Percentiles rank a stretch among this genome's conserved stretches.
Conservation (phyloP, 1,284 basidiomycete genomes). For the Melampsora abietis-canadensis region DNA sequence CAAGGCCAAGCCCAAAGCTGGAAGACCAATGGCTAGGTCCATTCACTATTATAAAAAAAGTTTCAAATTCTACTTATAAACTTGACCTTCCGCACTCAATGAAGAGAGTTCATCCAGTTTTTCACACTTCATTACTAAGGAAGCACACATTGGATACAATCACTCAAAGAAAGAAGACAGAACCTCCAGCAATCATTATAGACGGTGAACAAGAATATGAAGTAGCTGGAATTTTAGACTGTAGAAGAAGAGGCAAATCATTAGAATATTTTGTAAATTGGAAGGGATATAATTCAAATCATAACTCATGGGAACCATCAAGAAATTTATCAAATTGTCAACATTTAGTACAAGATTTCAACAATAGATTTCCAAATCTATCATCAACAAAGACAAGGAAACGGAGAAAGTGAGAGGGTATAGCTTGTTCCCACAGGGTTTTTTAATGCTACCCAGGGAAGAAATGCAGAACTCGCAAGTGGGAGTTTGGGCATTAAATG, state of each 20-base stretch:
- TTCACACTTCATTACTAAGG: constrained; percentile 1
- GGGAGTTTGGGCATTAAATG: too few species aligned
- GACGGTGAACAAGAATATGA: background rate
- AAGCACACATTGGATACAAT: background rate
- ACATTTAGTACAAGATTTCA: background rate
- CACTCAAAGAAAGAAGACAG: background rate
- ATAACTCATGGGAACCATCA: background rate
- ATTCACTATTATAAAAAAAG: background rate
- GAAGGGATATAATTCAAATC: background rate
- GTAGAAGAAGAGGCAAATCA: background rate
- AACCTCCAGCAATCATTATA: constrained; percentile 1
- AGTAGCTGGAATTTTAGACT: background rate
- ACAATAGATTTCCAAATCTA: background rate
- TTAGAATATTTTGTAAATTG: background rate
- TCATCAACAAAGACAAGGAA: background rate
- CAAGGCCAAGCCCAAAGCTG: background rate
- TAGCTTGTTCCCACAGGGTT: background rate
- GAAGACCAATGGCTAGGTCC: background rate
- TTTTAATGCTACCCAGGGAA: background rate
- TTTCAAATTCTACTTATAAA: background rate
- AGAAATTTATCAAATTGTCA: background rate
- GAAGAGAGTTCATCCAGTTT: background rate
- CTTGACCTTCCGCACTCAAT: background rate
- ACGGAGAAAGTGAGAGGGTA: background rate
- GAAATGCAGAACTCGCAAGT: constrained; percentile 7